Conservation (phyloP, 1,139 yeast genomes). For the Fermentozyma sake region DNA sequence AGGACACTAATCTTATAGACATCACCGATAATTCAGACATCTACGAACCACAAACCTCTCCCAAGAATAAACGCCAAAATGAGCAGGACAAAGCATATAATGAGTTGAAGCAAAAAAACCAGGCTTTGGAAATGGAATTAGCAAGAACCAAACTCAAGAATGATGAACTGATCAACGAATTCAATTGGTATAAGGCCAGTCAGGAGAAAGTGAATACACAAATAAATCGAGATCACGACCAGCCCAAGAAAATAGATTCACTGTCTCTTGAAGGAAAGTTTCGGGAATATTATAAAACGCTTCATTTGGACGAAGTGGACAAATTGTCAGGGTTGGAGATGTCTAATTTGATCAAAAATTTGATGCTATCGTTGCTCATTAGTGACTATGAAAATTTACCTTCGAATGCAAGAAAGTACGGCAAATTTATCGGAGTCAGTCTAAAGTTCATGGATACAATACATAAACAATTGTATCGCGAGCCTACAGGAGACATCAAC, state of each 20-base stretch:
- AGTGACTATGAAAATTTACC: constrained; percentile 26
- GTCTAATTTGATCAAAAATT: constrained; percentile 26
- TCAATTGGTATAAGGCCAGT: constrained; percentile 5
- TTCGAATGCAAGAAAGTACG: constrained; percentile 19
- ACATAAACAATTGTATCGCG: constrained; percentile 17
- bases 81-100: too few relatives aligned
- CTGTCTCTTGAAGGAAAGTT: constrained; percentile 14
- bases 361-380: constrained; percentile 30
- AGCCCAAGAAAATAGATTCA: constrained; percentile 4
- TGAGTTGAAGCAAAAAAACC: constrained; percentile 8
- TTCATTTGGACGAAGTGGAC: constrained; percentile 28
- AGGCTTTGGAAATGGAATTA: constrained; percentile 8
- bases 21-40: not conserved
- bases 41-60: constrained; percentile 2
- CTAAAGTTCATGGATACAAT: constrained; percentile 24
- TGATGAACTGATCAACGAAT: constrained; percentile 9
- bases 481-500: constrained; percentile 1
- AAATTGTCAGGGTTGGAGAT: constrained; percentile 20
- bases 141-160: constrained; percentile 4
- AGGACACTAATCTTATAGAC: constrained; percentile 2
- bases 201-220: not conserved
- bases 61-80: constrained; percentile 5
- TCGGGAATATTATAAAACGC: constrained; percentile 19
- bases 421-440: constrained; percentile 21
- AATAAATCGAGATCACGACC: constrained; percentile 4